A percentile compares a stretch with the other conserved stretches of the same genome.
These are phyloP conservation scores for Neohortaea acidophila DNA, from an alignment of 495 filamentous ascomycete genomes.

Conservation along the genomic window DNA sequence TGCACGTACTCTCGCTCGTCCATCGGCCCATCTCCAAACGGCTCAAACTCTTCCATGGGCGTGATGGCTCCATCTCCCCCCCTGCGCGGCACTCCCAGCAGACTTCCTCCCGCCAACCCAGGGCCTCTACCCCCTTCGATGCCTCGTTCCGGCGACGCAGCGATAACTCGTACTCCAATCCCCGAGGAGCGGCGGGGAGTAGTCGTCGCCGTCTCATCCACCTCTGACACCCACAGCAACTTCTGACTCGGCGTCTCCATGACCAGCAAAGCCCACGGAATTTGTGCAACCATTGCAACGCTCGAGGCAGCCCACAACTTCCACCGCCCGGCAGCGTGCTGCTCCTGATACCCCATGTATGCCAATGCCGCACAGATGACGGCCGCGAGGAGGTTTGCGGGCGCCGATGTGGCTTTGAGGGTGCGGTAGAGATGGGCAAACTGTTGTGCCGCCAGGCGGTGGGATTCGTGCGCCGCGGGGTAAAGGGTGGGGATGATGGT, in stretches of 20 bases:
- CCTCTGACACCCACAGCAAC: conserved; percentile 8
- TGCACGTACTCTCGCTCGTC: conserved; percentile 8
- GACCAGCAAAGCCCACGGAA: conserved; percentile 7
- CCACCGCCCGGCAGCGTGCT: conserved; percentile 3
- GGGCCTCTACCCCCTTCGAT: too few species aligned
- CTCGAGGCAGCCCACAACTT: conserved; percentile 8
- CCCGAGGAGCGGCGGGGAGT: neutral
- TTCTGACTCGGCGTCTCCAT: conserved; percentile 8
- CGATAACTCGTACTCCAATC: neutral
- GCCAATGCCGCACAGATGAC: conserved; percentile 9
- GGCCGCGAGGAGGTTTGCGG: conserved; percentile 2
- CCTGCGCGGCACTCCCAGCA: neutral
- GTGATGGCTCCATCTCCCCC: neutral
- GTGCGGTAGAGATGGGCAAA: conserved; percentile 8
- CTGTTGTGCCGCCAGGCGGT: conserved; percentile 9
- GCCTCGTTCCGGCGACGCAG: neutral
- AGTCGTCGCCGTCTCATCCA: neutral
- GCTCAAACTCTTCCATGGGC: conserved; percentile 6
- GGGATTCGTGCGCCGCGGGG: conserved; percentile 9
- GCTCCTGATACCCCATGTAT: conserved; percentile 3
- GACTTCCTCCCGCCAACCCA: neutral
- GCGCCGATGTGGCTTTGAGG: neutral
- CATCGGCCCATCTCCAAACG: conserved; percentile 4
- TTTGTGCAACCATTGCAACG: neutral
- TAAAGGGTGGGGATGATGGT: conserved; percentile 10